A percentile compares a stretch with the other conserved stretches of the same genome.
Conservation (phyloP, 495 filamentous ascomycete species). For the Hypoxylon rickii region DNA sequence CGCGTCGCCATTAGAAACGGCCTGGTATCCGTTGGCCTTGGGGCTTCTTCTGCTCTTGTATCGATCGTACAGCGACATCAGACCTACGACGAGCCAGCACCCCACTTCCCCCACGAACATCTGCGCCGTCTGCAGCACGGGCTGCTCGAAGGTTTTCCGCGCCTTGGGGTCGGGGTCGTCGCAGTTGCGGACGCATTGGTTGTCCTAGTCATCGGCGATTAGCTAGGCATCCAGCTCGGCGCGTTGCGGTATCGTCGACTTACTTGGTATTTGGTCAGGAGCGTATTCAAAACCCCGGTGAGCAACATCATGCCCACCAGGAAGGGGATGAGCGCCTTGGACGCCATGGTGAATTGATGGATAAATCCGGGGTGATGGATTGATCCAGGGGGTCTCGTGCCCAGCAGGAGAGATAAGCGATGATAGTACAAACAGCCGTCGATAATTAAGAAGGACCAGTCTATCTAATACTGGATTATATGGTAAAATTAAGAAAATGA, state of each 20-base stretch:
- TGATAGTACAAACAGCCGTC: not conserved
- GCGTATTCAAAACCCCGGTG: slow-evolving; percentile 91
- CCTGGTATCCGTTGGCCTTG: slow-evolving; percentile 64
- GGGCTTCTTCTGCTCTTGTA: slow-evolving; percentile 51
- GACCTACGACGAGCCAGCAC: slow-evolving; percentile 83
- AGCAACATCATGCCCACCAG: slow-evolving; percentile 90
- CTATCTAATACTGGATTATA: too few relatives aligned
- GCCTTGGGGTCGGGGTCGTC: slow-evolving; percentile 71
- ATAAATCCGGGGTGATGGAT: not conserved
- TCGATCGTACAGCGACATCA: slow-evolving; percentile 65
- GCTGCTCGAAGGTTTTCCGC: slow-evolving; percentile 80
- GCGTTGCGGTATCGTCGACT: too few relatives aligned
- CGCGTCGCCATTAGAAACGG: slow-evolving; percentile 52
- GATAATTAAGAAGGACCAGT: slow-evolving; percentile 1
- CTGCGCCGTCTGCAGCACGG: slow-evolving; percentile 91
- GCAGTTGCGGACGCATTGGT: slow-evolving; percentile 94
- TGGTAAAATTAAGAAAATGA: slow-evolving; percentile 1
- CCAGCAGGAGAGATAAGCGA: slow-evolving; percentile 1
- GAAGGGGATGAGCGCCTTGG: slow-evolving; percentile 71
- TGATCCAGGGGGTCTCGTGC: slow-evolving; percentile 1
- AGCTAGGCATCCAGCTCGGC: not conserved
- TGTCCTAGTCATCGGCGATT: slow-evolving; percentile 64
- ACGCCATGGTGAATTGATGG: slow-evolving; percentile 41
- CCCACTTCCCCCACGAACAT: slow-evolving; percentile 96
- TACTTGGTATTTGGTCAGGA: slow-evolving; percentile 95